Evolutionary conservation across 768 basidiomycete genomes (phyloP).

Genomic region (Inosperma sp.): DNA sequence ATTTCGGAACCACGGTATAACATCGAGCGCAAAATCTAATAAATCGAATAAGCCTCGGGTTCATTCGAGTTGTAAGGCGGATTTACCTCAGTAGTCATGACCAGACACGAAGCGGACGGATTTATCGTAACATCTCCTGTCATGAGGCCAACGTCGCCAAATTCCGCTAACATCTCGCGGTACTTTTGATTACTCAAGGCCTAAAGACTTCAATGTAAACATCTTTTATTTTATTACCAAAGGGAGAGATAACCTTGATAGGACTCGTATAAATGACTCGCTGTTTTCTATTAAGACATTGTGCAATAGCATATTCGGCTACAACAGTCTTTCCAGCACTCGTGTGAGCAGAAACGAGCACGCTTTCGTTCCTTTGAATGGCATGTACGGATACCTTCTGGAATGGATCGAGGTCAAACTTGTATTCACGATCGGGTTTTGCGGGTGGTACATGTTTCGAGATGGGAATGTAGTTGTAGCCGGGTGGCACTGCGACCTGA

Average conservation of each 20-base stretch:
- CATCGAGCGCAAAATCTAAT: constrained; percentile 95
- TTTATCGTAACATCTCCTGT: constrained; percentile 99
- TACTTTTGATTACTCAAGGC: constrained; percentile 99
- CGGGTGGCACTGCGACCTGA: constrained; percentile 93
- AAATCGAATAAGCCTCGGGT: constrained; percentile 4
- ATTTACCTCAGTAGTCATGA: constrained; percentile 97
- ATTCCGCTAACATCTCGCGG: constrained; percentile 94
- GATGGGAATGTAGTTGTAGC: constrained; percentile 88
- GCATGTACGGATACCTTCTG: constrained; percentile 92
- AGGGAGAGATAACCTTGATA: constrained; percentile 76
- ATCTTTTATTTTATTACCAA: constrained; percentile 13
- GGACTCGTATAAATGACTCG: constrained; percentile 99
- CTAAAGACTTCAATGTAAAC: constrained; percentile 41
- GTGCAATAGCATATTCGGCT: constrained; percentile 98
- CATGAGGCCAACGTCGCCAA: constrained; percentile 98
- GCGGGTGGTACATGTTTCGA: constrained; percentile 85
- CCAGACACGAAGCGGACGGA: constrained; percentile 91
- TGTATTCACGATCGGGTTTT: constrained; percentile 90
- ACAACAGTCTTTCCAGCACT: constrained; percentile 99
- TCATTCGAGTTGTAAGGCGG: background rate
- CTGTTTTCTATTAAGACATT: constrained; percentile 89
- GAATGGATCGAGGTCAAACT: constrained; percentile 96
- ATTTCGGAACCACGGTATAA: constrained; percentile 97
- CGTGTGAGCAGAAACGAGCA: constrained; percentile 96
- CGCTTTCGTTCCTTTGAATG: constrained; percentile 96